Base-by-base conservation (phyloP, 495 filamentous ascomycete genomes). In the Daldinia loculata region DNA sequence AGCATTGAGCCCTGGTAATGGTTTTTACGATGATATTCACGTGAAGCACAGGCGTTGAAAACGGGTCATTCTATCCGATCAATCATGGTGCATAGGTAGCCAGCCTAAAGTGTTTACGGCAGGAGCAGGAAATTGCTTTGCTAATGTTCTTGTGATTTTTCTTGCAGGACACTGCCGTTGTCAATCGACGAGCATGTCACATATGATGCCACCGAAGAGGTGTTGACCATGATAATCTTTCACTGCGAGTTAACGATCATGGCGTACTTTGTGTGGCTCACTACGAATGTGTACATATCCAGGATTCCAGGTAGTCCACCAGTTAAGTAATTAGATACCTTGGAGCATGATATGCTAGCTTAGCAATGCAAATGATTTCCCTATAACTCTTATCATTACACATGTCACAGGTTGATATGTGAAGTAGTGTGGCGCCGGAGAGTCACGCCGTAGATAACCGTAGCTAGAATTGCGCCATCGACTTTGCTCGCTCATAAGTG, bases 391-490 rank as follows among this genome's bases (percentile, higher is more conserved):
- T 52, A 15, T 34, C 9, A 7, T 17, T 38, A 19, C 14, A 22
- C 9, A 48, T 14, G 43, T 22, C 14, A 22, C 9, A 48, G 14
- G 43, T 22, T 48, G 6, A 48, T 48, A 43, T 24, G 6, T n/a
- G 8, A 48, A n/a, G 9, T 48, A 8, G 9, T 61, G 52, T 48
- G 52, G 69, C 63, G 19, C 59, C 69, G 53, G 69, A 1, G 59
- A 52, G 69, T 53, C 59, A 64, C 69, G 50, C 63, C 50, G 50
- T 27, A 29, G 24, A 30, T 53, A 53, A 30, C 50, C 41, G 63
- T 32, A 41, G 50, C 19, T 27, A 26, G 30, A 55, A 69, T 72
- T 65, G 56, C 70, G 61, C 64, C 58, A 69, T 69, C 61, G 48
- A n/a, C 53, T 39, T 30, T n/a, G 5, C 26, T 29, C 26, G 6